Evolutionary conservation across 2,329 filamentous ascomycete genomes (phyloP).

Genomic region (Lomentospora prolificans): DNA sequence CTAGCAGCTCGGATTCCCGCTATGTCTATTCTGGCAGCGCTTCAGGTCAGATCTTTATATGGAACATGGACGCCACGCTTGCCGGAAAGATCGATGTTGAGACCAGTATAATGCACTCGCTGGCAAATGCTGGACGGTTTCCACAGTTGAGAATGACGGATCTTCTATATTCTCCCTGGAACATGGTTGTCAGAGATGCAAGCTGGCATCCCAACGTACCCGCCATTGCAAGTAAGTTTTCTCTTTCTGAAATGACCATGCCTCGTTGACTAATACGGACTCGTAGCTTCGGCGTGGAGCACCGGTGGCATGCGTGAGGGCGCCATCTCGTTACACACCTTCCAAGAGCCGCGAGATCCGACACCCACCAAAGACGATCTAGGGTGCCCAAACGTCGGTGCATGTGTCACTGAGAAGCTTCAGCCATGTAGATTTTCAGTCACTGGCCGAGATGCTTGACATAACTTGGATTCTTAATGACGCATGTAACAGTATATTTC

Average conservation of each 20-base stretch:
- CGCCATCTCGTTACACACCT: not conserved
- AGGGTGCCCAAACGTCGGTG: not conserved
- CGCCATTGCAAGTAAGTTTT: constrained; percentile 53
- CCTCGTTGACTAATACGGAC: not conserved
- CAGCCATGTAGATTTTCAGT: not conserved
- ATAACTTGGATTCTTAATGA: no score
- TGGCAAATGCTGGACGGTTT: constrained; percentile 17
- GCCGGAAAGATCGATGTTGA: constrained; percentile 71
- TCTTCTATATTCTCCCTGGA: constrained; percentile 37
- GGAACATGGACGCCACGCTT: constrained; percentile 83
- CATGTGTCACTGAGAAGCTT: not conserved
- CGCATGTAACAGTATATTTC: no score
- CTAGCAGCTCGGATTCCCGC: constrained; percentile 72
- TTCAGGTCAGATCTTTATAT: constrained; percentile 83
- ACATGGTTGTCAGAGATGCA: constrained; percentile 75
- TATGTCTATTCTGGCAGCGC: constrained; percentile 91
- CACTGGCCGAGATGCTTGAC: not conserved
- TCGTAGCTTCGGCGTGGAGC: not conserved
- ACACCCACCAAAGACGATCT: not conserved
- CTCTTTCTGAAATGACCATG: not conserved
- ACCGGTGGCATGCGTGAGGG: not conserved
- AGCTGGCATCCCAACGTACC: constrained; percentile 85
- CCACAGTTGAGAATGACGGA: not conserved
- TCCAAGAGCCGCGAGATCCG: not conserved
- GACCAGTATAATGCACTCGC: constrained; percentile 53